phyloP scores from a whole-genome alignment of 2,329 filamentous ascomycete species.

The Ceratocystis papillata region DNA sequence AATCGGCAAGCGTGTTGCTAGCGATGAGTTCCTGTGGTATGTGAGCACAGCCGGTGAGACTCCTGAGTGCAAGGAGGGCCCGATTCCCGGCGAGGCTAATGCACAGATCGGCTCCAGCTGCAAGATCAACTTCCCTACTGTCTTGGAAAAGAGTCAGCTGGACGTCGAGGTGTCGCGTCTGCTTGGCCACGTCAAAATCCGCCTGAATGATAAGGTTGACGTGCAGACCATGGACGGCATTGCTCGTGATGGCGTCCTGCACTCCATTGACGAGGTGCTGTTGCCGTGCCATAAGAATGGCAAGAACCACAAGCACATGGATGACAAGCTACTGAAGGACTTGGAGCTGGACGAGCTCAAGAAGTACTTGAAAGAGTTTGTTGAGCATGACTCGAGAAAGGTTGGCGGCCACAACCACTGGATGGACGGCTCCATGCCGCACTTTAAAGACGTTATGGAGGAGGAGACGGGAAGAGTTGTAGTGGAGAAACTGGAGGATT shows the following conservation, averaged over 20 bases:
- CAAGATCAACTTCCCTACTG: constrained; percentile 36
- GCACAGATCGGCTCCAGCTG: constrained; percentile 18
- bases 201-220: constrained; percentile 60
- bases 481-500: background rate
- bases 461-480: background rate
- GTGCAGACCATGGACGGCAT: constrained; percentile 59
- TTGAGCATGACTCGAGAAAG: constrained; percentile 17
- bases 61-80: constrained; percentile 17
- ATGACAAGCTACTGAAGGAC: constrained; percentile 19
- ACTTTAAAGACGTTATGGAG: background rate
- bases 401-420: constrained; percentile 23
- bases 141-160: constrained; percentile 55
- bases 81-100: constrained; percentile 18
- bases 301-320: constrained; percentile 18
- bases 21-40: constrained; percentile 25
- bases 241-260: constrained; percentile 70
- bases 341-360: constrained; percentile 25
- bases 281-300: constrained; percentile 57
- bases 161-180: constrained; percentile 60
- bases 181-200: constrained; percentile 58
- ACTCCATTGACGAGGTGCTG: constrained; percentile 60
- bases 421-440: constrained; percentile 13
- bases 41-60: constrained; percentile 5
- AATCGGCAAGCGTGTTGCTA: constrained; percentile 23
- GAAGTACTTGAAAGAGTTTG: constrained; percentile 28